Conservation (phyloP, 495 filamentous ascomycete species). For the Collariella sp. region DNA sequence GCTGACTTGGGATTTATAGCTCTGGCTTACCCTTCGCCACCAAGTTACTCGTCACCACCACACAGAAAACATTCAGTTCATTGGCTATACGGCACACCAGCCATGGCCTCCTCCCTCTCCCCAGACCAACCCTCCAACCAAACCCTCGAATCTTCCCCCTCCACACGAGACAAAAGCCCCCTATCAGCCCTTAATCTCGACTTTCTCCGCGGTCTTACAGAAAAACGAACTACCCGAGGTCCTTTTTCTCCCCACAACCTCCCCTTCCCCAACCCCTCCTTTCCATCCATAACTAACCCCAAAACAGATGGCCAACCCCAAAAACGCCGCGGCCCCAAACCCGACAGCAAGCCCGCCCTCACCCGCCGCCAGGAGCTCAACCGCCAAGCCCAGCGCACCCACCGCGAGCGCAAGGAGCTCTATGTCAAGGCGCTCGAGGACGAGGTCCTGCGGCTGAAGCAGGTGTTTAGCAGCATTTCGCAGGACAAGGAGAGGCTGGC, state of each 20-base stretch:
- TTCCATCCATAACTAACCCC: slow-evolving; percentile 4
- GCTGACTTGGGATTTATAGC: slow-evolving; percentile 26
- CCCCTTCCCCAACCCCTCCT: not conserved
- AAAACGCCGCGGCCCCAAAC: slow-evolving; percentile 89
- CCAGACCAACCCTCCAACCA: slow-evolving; percentile 27
- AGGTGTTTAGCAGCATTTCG: slow-evolving; percentile 51
- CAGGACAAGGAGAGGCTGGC: slow-evolving; percentile 56
- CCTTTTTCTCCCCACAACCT: not conserved
- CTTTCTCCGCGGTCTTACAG: slow-evolving; percentile 51
- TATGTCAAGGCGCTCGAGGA: slow-evolving; percentile 92
- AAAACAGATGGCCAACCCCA: slow-evolving; percentile 68
- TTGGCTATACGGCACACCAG: slow-evolving; percentile 27
- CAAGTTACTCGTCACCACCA: slow-evolving; percentile 28
- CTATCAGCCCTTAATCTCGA: slow-evolving; percentile 46
- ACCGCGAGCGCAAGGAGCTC: slow-evolving; percentile 92
- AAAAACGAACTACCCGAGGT: slow-evolving; percentile 47
- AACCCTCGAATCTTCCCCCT: slow-evolving; percentile 24
- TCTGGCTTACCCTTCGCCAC: slow-evolving; percentile 33
- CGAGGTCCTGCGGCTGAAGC: slow-evolving; percentile 66
- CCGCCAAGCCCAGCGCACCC: slow-evolving; percentile 90
- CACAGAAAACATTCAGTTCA: slow-evolving; percentile 27
- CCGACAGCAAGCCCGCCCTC: slow-evolving; percentile 88
- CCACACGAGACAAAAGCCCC: slow-evolving; percentile 40
- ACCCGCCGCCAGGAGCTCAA: slow-evolving; percentile 94
- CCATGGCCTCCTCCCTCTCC: slow-evolving; percentile 39